Evolutionary conservation across 768 basidiomycete species (phyloP).

Genomic region (Lactifluus piperatus): DNA sequence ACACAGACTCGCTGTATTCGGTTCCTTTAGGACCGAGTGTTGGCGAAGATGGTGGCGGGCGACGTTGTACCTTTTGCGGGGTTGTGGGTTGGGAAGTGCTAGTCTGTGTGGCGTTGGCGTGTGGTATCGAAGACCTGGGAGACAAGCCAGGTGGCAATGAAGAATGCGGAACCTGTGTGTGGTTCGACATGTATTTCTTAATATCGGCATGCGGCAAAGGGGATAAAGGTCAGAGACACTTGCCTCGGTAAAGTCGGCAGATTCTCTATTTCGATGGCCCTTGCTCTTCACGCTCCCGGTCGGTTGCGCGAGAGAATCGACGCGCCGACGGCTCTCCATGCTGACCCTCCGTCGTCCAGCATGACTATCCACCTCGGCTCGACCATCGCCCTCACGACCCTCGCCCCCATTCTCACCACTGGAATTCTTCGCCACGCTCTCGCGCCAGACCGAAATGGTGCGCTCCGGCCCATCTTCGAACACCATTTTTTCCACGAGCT

Average conservation of each 20-base stretch:
- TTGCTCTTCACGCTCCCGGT: constrained; percentile 14
- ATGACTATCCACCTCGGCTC: constrained; percentile 23
- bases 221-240: background rate
- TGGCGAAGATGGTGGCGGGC: constrained; percentile 4
- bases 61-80: constrained; percentile 12
- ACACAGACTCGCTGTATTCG: constrained; percentile 14
- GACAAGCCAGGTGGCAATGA: constrained; percentile 5
- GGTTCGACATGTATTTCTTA: background rate
- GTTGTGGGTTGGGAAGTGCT: constrained; percentile 9
- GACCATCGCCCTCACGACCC: background rate
- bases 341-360: constrained; percentile 20
- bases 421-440: constrained; percentile 28
- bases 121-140: constrained; percentile 10
- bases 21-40: constrained; percentile 3
- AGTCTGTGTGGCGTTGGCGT: background rate
- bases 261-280: constrained; percentile 18
- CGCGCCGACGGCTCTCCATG: constrained; percentile 8
- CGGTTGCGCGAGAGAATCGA: constrained; percentile 4
- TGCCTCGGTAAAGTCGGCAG: constrained; percentile 26
- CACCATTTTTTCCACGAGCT: constrained; percentile 28
- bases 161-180: constrained; percentile 6
- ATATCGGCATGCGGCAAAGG: background rate
- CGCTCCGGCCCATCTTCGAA: constrained; percentile 29
- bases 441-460: constrained; percentile 31
- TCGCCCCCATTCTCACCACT: constrained; percentile 12